Evolutionary conservation across 768 basidiomycete species (phyloP), one percentile per base, ranked within the genome.

Genomic region (Psilocybe cyanescens): DNA sequence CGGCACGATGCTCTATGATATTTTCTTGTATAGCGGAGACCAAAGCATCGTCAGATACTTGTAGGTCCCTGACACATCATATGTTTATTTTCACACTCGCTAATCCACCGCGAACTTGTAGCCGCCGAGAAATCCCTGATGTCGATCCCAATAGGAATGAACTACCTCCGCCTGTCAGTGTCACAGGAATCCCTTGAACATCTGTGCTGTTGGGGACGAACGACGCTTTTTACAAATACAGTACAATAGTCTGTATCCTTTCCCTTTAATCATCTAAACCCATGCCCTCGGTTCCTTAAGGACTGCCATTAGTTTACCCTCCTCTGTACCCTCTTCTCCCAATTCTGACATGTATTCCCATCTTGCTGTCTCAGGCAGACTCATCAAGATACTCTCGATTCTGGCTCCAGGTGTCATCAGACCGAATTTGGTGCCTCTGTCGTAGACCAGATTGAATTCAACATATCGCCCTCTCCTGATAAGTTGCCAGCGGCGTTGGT

Each of bases 311-410:
- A 94, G 67, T 55, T 81, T 81, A 16, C 82, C 88, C 70, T 95
- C 94, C 59, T 85, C 84, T 8, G 86, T 87, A 0, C 82, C 86
- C 60, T 86, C 79, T 17, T 74, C 78, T 2, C 90, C 93, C 64
- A 95, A 73, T 6, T 92, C 89, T 3, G 85, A 80, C 86, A 89
- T 89, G 72, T 95, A 96, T 75, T 96, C 94, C 94, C 94, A 96
- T 64, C 92, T 81, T 28, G 91, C 92, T 4, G 86, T 90, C 75
- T 94, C 89, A 0, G 94, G 94, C 55, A 96, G 75, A 73, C 89
- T 93, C 93, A 95, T 95, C 41, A 95, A 73, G 59, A 95, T 93
- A 72, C 92, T 93, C 78, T 96, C 94, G 17, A 95, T 89, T 65
- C 94, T 79, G 8, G 93, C 91, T 19, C 92, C 91, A 29, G 93